Base-by-base conservation (phyloP, 2,329 filamentous ascomycete species). In the Bipolaris gigantea region DNA sequence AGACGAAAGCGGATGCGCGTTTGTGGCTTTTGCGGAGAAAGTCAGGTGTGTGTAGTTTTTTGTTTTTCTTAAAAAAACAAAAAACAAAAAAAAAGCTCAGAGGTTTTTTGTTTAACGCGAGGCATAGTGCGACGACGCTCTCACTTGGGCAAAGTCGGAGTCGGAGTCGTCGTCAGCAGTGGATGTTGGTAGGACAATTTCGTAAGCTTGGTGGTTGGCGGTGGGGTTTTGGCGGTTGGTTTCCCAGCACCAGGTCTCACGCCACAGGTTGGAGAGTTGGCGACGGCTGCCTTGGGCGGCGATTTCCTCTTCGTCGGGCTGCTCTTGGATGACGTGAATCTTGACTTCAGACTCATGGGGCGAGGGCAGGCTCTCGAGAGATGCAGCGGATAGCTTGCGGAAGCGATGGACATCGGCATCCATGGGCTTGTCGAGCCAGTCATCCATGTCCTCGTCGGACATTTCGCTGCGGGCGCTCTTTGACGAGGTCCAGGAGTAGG, bases 371-470 rank as follows among this genome's bases (percentile, higher is more conserved):
- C 46, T 45, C 27, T 51, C 55, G 4, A 50, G 33, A 33, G 27
- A 50, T 10, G 53, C 36, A 13, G 55, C 51, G 2, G 54, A 57
- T 3, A 45, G 16, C 42, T 56, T 61, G 35, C 56, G 59, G 36
- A 44, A 51, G 6, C 60, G 58, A 21, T 63, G 60, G n/a, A 53
- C 45, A 5, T 63, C 60, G 19, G 60, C 60, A 18, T 63, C 59
- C 47, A 56, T 54, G 18, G 60, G 60, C 19, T 50, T 50, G 33
- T 63, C 60, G 8, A 63, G 50, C 60, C 60, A 63, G 10, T 59
- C 56, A 25, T 63, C 60, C 32, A 63, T 61, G n/a, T 61, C 47
- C 52, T 63, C 60, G 40, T 63, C 60, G 0, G 60, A 60, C 60
- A 63, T 60, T 16, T 57, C 54, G 25, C 47, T 56, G 18, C 36